These are phyloP conservation scores for Oryza rufipogon DNA, from an alignment of 176 grass and related monocot species.

Conservation along the genomic window DNA sequence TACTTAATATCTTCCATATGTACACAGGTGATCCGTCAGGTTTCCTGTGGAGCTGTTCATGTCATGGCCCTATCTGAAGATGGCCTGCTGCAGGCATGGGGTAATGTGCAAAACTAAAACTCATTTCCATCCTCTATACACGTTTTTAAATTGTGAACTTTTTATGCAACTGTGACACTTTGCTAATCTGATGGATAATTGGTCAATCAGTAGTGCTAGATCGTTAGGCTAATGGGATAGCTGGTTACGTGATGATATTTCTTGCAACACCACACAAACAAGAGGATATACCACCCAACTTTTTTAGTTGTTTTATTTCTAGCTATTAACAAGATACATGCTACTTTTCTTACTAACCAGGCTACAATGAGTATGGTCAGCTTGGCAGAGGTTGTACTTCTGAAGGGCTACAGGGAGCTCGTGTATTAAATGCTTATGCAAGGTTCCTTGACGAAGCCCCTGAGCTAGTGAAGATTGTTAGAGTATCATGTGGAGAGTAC, in stretches of 20 bases:
- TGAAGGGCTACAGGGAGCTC: slow-evolving; percentile 89
- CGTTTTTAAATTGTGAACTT: slow-evolving; percentile 5
- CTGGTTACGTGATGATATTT: slow-evolving; percentile 20
- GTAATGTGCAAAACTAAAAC: slow-evolving; percentile 51
- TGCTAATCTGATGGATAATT: slow-evolving; percentile 29
- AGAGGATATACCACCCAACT: slow-evolving; percentile 19
- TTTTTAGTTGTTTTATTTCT: slow-evolving; percentile 27
- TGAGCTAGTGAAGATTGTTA: slow-evolving; percentile 81
- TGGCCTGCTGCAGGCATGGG: slow-evolving; percentile 93
- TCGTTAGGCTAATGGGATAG: slow-evolving; percentile 22
- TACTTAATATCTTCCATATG: slow-evolving; percentile 28
- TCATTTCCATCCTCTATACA: neutral
- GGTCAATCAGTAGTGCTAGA: slow-evolving; percentile 30
- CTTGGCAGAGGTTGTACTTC: slow-evolving; percentile 95
- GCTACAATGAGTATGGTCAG: slow-evolving; percentile 99
- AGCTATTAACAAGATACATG: slow-evolving; percentile 38
- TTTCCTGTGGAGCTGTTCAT: slow-evolving; percentile 90
- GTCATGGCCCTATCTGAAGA: slow-evolving; percentile 85
- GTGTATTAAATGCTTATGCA: slow-evolving; percentile 82
- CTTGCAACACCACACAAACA: neutral
- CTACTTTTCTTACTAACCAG: slow-evolving; percentile 81
- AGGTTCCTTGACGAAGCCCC: slow-evolving; percentile 94
- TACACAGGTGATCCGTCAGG: slow-evolving; percentile 74
- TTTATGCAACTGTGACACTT: slow-evolving; percentile 20
- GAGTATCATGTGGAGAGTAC: slow-evolving; percentile 94